A percentile compares a stretch with the other conserved stretches of the same genome.
phyloP scores from a whole-genome alignment of 139 green algal genomes.

The Chlorella vulgaris region DNA sequence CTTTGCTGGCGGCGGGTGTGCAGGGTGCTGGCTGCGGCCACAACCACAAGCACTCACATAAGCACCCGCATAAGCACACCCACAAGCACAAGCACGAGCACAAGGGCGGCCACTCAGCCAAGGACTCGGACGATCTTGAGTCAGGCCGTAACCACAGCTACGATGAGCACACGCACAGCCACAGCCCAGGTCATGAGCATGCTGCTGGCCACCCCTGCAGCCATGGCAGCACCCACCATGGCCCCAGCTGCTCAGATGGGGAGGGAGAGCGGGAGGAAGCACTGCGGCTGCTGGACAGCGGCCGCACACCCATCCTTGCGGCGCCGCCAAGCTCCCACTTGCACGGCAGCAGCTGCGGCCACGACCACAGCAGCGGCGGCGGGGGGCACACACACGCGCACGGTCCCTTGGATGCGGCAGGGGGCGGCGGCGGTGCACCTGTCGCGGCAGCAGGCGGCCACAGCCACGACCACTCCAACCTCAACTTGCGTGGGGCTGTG shows the following conservation, averaged over 20 bases:
- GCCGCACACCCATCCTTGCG: background rate
- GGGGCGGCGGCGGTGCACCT: too few species aligned
- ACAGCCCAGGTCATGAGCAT: too few species aligned
- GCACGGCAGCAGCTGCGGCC: background rate
- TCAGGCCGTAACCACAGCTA: too few species aligned
- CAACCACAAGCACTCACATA: background rate
- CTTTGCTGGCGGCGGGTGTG: background rate
- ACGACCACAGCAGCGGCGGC: slow-evolving; percentile 9
- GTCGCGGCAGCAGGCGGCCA: background rate
- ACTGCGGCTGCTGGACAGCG: background rate
- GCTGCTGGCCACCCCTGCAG: too few species aligned
- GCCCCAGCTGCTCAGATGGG: background rate
- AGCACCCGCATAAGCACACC: slow-evolving; percentile 23
- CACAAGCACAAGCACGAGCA: slow-evolving; percentile 42
- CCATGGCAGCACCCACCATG: too few species aligned
- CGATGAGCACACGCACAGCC: too few species aligned
- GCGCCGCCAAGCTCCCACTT: background rate
- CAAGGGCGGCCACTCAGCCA: background rate
- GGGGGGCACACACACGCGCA: background rate
- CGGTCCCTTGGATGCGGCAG: too few species aligned
- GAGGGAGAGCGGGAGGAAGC: too few species aligned
- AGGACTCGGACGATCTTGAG: background rate
- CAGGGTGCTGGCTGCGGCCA: background rate
- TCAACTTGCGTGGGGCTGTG: slow-evolving; percentile 70
- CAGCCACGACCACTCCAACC: slow-evolving; percentile 33